These are phyloP conservation scores for Paramecium biaurelia DNA, from an alignment of 73 alveolate species.

Conservation along the genomic window DNA sequence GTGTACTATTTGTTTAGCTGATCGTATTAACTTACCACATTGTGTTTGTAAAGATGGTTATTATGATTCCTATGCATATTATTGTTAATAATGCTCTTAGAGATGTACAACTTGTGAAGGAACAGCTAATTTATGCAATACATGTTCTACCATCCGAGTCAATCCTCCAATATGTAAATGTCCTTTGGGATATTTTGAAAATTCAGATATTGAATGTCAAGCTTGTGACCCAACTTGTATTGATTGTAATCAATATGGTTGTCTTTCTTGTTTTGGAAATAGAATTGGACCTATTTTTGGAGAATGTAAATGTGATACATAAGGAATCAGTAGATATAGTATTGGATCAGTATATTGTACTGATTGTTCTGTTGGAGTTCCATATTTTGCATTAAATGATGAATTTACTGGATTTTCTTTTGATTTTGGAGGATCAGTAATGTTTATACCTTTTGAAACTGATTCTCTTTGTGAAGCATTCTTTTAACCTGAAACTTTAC, in stretches of 20 bases:
- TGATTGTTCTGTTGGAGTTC: constrained; percentile 18
- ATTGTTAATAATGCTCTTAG: not conserved
- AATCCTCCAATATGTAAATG: not conserved
- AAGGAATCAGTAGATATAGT: not conserved
- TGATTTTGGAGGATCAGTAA: not conserved
- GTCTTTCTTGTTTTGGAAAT: not conserved
- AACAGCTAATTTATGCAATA: not conserved
- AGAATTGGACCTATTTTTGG: constrained; percentile 28
- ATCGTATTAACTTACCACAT: not conserved
- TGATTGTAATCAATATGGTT: not conserved
- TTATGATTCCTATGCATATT: not conserved
- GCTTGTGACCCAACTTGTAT: not conserved
- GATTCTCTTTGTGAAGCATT: not conserved
- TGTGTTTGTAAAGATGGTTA: constrained; percentile 14
- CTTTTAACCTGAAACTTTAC: not conserved
- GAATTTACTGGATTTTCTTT: not conserved
- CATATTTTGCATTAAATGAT: not conserved
- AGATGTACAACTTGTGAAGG: not conserved
- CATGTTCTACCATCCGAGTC: not conserved
- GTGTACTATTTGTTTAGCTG: not conserved
- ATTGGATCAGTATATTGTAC: constrained; percentile 8
- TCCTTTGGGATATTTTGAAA: constrained; percentile 20
- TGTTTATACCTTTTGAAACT: not conserved
- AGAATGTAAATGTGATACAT: not conserved
- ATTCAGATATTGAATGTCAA: not conserved